Evolutionary conservation across 352 stramenopile species (phyloP), one percentile per base, ranked within the genome.

Genomic region (Phytophthora sojae): DNA sequence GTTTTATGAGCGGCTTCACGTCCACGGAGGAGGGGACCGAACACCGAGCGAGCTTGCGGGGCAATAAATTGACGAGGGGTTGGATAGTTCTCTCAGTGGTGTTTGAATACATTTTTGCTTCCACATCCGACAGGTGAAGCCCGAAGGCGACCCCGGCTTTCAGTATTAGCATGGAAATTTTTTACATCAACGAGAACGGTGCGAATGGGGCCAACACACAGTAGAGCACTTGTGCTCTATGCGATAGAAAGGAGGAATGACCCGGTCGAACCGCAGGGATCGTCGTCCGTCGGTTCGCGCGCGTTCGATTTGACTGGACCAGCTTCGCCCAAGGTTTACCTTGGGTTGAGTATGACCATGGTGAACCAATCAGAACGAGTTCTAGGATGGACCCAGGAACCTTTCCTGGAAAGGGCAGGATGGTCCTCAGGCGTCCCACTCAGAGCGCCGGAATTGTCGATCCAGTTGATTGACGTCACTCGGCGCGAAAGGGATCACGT

Each of bases 111-210:
- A 73, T 72, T 75, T 83, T 74, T 76, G 72, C 71, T 81, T 93
- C 83, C 53, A 89, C 86, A 93, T 72, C 50, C 26, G 76, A 55
- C 64, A 69, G 50, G 63, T 67, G 32, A 61, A 21, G 26, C 58
- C 72, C 57, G 55, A 71, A 67, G 57, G 67, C 32, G 44, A 56
- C 64, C 60, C 75, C 47, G 45, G 57, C 68, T 81, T 73, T 92
- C 86, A 79, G 86, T 82, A 85, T 93, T 93, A 93, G 86, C 86
- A 93, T 93, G 84, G 84, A 89, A 54, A 85, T 54, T 90, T 84
- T 61, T 91, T 80, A 74, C 79, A 86, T 89, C 81, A 82, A 57
- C 49, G 81, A 89, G 81, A 89, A 85, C 71, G 30, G 29, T 49
- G 8, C 25, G 19, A 49, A 44, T 49, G 7, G 15, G 5, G 35